Evolutionary conservation across 2,329 filamentous ascomycete species (phyloP), one percentile per base, ranked within the genome.

Genomic region (Parasarocladium wereldwijsianum): DNA sequence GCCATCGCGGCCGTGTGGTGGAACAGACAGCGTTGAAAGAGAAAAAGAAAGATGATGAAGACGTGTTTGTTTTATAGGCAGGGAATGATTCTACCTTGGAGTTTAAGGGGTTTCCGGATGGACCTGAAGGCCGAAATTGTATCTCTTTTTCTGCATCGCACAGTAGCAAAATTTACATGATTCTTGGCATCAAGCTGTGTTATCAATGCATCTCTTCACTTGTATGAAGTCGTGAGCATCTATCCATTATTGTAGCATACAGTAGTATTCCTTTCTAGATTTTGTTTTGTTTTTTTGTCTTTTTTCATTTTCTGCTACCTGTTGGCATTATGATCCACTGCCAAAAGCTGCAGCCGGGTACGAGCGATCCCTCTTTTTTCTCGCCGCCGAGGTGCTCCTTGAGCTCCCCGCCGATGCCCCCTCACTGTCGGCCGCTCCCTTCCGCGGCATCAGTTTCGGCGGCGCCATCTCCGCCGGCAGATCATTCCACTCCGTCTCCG

Each of bases 401-500:
- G 69, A 73, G 43, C 63, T 70, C 2, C 60, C 47, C 13, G 49
- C 50, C 3, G 61, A 64, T 0, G 38, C 45, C 2, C 46, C 37
- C 24, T 52, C 49, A 22, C 50, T 49, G 12, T 39, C 38, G 19
- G 31, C 41, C 6, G 20, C 32, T 23, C n/a, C 38, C 31, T 34
- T 49, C 24, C 42, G 41, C 4, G 40, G 49, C 22, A 50, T 39
- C 3, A 46, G 34, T 8, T n/a, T n/a, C n/a, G 12, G 19, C 13
- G 49, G 43, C 8, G 64, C 48, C 66, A 76, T 73, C 30, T 76
- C 71, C 8, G 59, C 55, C 0, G 72, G 72, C 8, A 77, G 43
- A 43, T 77, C 72, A 49, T 77, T 77, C 72, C 72, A 77, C 43
- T 76, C 72, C 17, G 52, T 68, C 13, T 67, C 63, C 3, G 72